Evolutionary conservation across 1,284 basidiomycete genomes (phyloP).

Genomic region (Puccinia triticina): DNA sequence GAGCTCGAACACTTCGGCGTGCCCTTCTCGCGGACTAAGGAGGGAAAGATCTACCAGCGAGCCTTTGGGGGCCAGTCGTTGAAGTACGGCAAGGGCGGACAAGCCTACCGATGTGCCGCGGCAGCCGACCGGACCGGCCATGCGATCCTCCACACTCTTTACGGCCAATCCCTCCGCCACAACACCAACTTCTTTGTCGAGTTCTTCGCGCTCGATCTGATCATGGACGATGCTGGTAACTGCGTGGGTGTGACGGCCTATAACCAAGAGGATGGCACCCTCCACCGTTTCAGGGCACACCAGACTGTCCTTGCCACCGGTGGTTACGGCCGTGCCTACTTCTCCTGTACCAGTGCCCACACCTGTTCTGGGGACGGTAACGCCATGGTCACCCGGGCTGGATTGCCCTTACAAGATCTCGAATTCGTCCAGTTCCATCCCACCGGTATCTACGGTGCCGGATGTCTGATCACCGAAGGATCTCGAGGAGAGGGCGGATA

Average conservation of each 20-base stretch:
- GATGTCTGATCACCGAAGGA: slow-evolving; percentile 98
- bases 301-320: slow-evolving; percentile 98
- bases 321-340: slow-evolving; percentile 97
- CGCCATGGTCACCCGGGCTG: slow-evolving; percentile 96
- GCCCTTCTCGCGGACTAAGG: slow-evolving; percentile 97
- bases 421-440: slow-evolving; percentile 99
- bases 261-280: slow-evolving; percentile 99
- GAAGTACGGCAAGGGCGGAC: slow-evolving; percentile 96
- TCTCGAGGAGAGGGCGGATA: slow-evolving; percentile 99
- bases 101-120: slow-evolving; percentile 98
- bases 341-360: slow-evolving; percentile 97
- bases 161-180: slow-evolving; percentile 97
- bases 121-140: slow-evolving; percentile 99
- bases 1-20: slow-evolving; percentile 99
- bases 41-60: slow-evolving; percentile 99
- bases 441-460: slow-evolving; percentile 98
- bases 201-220: slow-evolving; percentile 96
- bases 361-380: slow-evolving; percentile 99
- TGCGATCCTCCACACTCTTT: slow-evolving; percentile 96
- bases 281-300: slow-evolving; percentile 97
- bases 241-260: slow-evolving; percentile 99
- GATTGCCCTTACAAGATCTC: slow-evolving; percentile 92
- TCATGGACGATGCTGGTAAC: slow-evolving; percentile 94
- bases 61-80: slow-evolving; percentile 99
- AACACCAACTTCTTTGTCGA: slow-evolving; percentile 99